Conservation (phyloP, 768 basidiomycete genomes). For the Boletus bicolor region DNA sequence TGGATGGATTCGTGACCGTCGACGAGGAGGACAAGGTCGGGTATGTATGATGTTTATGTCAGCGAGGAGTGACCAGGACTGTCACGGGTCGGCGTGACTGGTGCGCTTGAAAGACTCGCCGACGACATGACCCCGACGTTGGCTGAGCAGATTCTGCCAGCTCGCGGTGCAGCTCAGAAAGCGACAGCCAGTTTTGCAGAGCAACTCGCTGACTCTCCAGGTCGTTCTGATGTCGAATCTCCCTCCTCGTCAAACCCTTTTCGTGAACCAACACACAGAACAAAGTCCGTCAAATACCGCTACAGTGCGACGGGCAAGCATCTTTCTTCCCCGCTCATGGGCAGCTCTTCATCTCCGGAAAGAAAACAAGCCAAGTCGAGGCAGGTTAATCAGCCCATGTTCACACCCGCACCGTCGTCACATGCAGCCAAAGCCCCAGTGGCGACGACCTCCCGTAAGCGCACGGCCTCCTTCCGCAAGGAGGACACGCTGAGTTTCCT, state of each 20-base stretch:
- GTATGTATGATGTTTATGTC: constrained; percentile 8
- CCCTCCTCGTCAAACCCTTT: constrained; percentile 21
- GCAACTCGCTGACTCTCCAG: constrained; percentile 30
- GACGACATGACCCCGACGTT: constrained; percentile 14
- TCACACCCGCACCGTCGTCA: constrained; percentile 6
- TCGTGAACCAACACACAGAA: constrained; percentile 20
- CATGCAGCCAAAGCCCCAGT: constrained; percentile 10
- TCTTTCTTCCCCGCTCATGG: constrained; percentile 32
- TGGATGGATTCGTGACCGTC: background rate
- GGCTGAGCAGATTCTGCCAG: constrained; percentile 19
- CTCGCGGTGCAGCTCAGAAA: constrained; percentile 34
- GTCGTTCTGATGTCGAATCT: constrained; percentile 24
- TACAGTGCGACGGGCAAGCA: constrained; percentile 33
- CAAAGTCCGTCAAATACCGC: constrained; percentile 32
- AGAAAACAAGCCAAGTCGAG: constrained; percentile 12
- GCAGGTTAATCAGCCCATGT: background rate
- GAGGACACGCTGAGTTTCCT: constrained; percentile 10
- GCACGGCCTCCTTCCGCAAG: constrained; percentile 23
- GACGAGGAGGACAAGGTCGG: background rate
- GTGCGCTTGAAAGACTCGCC: background rate
- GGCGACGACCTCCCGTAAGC: constrained; percentile 26
- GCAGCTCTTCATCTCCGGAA: constrained; percentile 32
- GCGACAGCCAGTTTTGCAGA: constrained; percentile 33
- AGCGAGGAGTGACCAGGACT: constrained; percentile 4
- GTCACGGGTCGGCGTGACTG: constrained; percentile 19